Percentiles rank a stretch among this genome's conserved stretches.
Conservation (phyloP, 2,329 filamentous ascomycete species). For the Eurotiales sp. region DNA sequence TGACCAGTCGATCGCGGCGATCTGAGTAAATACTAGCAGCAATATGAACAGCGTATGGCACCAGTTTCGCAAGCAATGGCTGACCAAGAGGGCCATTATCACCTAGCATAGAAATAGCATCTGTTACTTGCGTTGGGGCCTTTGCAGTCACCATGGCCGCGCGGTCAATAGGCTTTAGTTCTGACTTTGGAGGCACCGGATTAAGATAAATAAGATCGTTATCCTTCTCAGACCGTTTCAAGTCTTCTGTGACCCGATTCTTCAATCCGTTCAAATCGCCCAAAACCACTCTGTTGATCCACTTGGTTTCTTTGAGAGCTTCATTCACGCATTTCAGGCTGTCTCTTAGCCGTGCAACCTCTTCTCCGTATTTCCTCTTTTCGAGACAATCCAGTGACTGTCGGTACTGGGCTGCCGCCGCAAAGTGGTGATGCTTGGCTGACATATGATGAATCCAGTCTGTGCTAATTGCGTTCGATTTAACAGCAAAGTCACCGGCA, state of each 20-base stretch:
- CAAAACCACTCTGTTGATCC: conserved; percentile 75
- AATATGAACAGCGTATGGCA: conserved; percentile 92
- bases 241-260: conserved; percentile 74
- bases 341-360: conserved; percentile 81
- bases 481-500: conserved; percentile 79
- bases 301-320: conserved; percentile 77
- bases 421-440: conserved; percentile 96
- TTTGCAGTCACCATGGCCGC: conserved; percentile 82
- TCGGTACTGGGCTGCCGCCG: conserved; percentile 88
- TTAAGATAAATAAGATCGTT: conserved; percentile 93
- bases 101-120: conserved; percentile 75
- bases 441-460: conserved; percentile 98
- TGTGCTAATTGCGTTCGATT: conserved; percentile 83
- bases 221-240: conserved; percentile 91
- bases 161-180: conserved; percentile 78
- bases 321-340: conserved; percentile 79
- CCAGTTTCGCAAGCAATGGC: conserved; percentile 82
- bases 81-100: conserved; percentile 76
- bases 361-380: conserved; percentile 91
- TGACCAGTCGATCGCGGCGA: conserved; percentile 82
- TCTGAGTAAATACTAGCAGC: conserved; percentile 95
- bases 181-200: conserved; percentile 80
- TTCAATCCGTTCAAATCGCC: conserved; percentile 82
- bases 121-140: conserved; percentile 75
- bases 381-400: conserved; percentile 88